Evolutionary conservation across 768 basidiomycete genomes (phyloP).

Genomic region (Russula sp.): DNA sequence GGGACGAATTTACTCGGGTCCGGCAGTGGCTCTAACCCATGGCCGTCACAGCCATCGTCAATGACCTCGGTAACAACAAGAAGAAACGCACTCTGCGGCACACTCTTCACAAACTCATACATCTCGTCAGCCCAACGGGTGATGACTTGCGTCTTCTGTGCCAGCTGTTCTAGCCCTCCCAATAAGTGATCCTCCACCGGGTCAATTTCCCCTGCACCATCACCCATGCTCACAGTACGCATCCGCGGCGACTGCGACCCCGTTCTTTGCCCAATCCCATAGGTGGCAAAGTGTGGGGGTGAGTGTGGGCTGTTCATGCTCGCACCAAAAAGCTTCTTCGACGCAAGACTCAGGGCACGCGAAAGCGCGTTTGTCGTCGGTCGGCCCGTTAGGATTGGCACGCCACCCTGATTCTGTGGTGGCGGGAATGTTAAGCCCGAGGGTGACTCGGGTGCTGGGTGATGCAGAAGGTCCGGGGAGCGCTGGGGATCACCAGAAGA

Average conservation of each 20-base stretch:
- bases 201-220: constrained; percentile 32
- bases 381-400: constrained; percentile 56
- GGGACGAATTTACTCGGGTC: constrained; percentile 70
- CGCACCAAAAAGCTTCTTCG: constrained; percentile 73
- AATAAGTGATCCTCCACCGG: constrained; percentile 80
- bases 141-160: constrained; percentile 92
- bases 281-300: constrained; percentile 30
- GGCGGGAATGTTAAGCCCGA: constrained; percentile 53
- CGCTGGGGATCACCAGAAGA: constrained; percentile 42
- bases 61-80: neutral
- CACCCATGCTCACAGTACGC: constrained; percentile 32
- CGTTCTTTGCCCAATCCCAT: constrained; percentile 13
- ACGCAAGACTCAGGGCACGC: constrained; percentile 71
- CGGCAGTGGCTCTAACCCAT: constrained; percentile 59
- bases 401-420: constrained; percentile 43
- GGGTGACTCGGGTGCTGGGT: constrained; percentile 26
- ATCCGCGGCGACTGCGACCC: constrained; percentile 26
- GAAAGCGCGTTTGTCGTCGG: constrained; percentile 68
- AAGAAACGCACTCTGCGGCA: constrained; percentile 64
- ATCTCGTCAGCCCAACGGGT: constrained; percentile 94
- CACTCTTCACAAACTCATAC: constrained; percentile 79
- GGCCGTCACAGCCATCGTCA: constrained; percentile 10
- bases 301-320: constrained; percentile 33
- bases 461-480: constrained; percentile 27
- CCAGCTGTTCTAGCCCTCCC: constrained; percentile 75